Conservation (phyloP, 148 eudicot species). For the Spergularia marina region DNA sequence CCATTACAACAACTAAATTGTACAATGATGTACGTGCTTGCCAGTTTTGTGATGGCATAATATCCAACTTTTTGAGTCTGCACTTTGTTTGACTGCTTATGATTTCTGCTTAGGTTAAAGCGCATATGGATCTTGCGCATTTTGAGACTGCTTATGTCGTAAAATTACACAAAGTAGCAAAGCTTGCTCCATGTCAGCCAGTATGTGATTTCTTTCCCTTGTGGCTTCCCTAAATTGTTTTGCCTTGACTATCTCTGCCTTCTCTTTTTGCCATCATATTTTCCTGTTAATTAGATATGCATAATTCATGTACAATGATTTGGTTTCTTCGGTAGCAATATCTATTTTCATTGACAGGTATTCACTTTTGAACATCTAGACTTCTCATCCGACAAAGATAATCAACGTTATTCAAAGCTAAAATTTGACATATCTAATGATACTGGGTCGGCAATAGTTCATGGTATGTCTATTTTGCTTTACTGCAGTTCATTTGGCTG, state of each 20-base stretch:
- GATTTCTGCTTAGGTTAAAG: constrained; percentile 52
- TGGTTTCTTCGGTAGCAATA: neutral
- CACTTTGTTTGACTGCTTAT: constrained; percentile 7
- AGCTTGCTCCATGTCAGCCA: constrained; percentile 81
- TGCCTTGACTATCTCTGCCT: neutral
- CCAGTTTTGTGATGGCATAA: neutral
- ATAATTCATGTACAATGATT: neutral
- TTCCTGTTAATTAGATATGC: neutral
- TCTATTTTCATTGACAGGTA: constrained; percentile 45
- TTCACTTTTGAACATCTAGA: constrained; percentile 88
- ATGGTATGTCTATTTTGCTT: constrained; percentile 49
- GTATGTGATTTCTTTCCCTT: constrained; percentile 38
- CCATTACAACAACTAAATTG: constrained; percentile 79
- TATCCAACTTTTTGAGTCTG: neutral
- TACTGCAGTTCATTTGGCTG: neutral
- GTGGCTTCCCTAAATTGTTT: neutral
- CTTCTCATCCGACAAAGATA: constrained; percentile 47
- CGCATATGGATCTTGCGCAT: constrained; percentile 85
- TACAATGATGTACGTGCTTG: constrained; percentile 66
- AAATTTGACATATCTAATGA: constrained; percentile 70
- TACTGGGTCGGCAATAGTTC: constrained; percentile 85
- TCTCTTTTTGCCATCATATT: neutral
- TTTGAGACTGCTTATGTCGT: constrained; percentile 98
- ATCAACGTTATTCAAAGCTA: constrained; percentile 78
- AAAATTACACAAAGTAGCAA: constrained; percentile 83